Evolutionary conservation across 2,329 filamentous ascomycete species (phyloP), one percentile per base, ranked within the genome.

Genomic region (Canariomyces notabilis): DNA sequence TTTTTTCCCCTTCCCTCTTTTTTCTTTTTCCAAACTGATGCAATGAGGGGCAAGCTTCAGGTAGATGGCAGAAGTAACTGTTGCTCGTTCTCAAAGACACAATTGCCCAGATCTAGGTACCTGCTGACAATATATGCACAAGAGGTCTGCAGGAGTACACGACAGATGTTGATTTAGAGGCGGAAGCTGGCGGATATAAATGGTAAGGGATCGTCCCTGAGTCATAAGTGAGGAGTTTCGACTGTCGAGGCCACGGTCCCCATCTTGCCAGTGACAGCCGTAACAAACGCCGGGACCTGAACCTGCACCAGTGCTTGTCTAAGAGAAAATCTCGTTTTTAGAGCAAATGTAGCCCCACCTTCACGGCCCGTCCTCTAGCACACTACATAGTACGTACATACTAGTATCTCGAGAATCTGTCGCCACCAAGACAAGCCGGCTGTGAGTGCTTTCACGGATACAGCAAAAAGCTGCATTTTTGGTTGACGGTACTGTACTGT

Each of bases 221-320:
- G 48, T 53, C 50, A 53, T 53, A 51, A 11, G 6, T 33, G 44
- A 34, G 35, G 21, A 46, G 43, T 29, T 39, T 42, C 45, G 21
- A 46, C 39, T 29, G 35, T 42, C 45, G 31, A 51, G 44, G 35
- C 37, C 34, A 37, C n/a, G 38, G 37, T 42, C 34, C 42, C 42
- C 31, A 29, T 29, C 22, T 18, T 20, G 37, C 32, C 42, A 43
- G 35, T 16, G 38, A 36, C 47, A 34, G 38, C 36, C n/a, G 42
- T 44, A 44, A 52, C 46, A 40, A 50, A 44, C 42, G 26, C n/a
- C n/a, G n/a, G n/a, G n/a, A n/a, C n/a, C n/a, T n/a, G n/a, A n/a
- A n/a, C n/a, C n/a, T n/a, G n/a, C n/a, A n/a, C n/a, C n/a, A n/a
- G n/a, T n/a, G n/a, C n/a, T n/a, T n/a, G n/a, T n/a, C n/a, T n/a